Evolutionary conservation across 768 basidiomycete genomes (phyloP), one percentile per base, ranked within the genome.

Genomic region (Cantharellus anzutake): DNA sequence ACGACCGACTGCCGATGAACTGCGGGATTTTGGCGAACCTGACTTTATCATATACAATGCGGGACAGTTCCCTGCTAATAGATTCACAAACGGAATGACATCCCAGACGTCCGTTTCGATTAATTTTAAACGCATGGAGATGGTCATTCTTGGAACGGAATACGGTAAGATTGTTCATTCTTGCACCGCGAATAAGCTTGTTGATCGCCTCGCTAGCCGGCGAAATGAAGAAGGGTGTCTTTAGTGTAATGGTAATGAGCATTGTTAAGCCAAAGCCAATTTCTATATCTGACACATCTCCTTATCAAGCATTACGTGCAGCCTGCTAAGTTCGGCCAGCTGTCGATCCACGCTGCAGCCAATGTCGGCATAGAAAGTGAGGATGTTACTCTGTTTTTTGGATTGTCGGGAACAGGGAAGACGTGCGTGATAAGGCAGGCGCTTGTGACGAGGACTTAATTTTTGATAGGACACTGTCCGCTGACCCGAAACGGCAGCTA

Each of bases 141-240:
- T 99, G 96, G 94, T 99, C 67, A 98, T 99, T 68, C 88, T 99
- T 66, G 94, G 88, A 59, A 94, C 91, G 35, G 92, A 97, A 70
- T 97, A 97, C 68, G 52, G 52, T 55, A 37, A 7, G 52, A 11
- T 37, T 14, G 11, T 11, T 55, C 44, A 1, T 55, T 14, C 1
- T 11, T 55, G 52, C 7, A 11, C 1, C 7, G 7, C 7, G 35
- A 37, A 14, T 11, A 14, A 11, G 7, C 35, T 37, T 7, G 7
- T 37, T 55, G 52, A 55, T 55, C 52, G 11, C 38, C 7, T 37
- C 52, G 38, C 52, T 1, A 55, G 92, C 92, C 40, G 92, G 92
- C 57, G 92, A 99, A 76, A 99, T 99, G 96, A 99, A 99, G 77
- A 99, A 99, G 81, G 96, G 96, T 68, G 89, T 99, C 70, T 99